A percentile compares a stretch with the other conserved stretches of the same genome.
Evolutionary conservation across 768 basidiomycete species (phyloP).

Genomic region (Daedaleopsis nitida): DNA sequence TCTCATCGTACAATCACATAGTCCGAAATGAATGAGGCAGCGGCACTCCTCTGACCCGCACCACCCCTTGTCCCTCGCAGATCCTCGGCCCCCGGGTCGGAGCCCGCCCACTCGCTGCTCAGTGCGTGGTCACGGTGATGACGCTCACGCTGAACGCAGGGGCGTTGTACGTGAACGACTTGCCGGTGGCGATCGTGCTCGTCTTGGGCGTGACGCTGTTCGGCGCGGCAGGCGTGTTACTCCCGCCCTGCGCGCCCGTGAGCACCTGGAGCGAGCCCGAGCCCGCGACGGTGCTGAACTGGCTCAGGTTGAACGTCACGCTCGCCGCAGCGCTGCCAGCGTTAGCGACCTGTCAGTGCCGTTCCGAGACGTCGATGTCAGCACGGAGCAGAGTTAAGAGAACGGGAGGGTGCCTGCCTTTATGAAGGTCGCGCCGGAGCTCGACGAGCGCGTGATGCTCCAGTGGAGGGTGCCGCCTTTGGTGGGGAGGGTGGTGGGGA

Average conservation of each 20-base stretch:
- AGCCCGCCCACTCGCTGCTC: not conserved
- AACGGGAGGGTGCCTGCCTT: slow-evolving; percentile 42
- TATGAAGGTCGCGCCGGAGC: slow-evolving; percentile 49
- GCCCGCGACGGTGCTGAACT: slow-evolving; percentile 48
- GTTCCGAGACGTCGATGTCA: too few relatives aligned
- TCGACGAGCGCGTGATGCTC: slow-evolving; percentile 49
- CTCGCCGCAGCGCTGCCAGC: slow-evolving; percentile 38
- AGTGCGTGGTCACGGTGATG: slow-evolving; percentile 29
- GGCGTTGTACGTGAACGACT: slow-evolving; percentile 56
- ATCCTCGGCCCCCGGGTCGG: not conserved
- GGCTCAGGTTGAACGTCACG: slow-evolving; percentile 51
- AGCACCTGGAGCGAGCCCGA: slow-evolving; percentile 52
- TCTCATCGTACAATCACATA: not conserved
- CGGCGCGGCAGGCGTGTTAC: slow-evolving; percentile 57
- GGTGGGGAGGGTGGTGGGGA: slow-evolving; percentile 61
- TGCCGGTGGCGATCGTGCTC: slow-evolving; percentile 46
- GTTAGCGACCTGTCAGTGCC: slow-evolving; percentile 51
- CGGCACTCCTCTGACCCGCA: too few relatives aligned
- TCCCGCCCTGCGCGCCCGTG: slow-evolving; percentile 48
- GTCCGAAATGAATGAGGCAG: not conserved
- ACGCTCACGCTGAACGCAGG: slow-evolving; percentile 48
- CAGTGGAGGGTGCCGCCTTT: slow-evolving; percentile 55
- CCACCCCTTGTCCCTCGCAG: not conserved
- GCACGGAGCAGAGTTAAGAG: not conserved
- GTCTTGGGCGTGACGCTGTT: slow-evolving; percentile 48